Percentiles rank a stretch among this genome's conserved stretches.
phyloP scores from a whole-genome alignment of 306 rosid genomes.

The Quercus variabilis region DNA sequence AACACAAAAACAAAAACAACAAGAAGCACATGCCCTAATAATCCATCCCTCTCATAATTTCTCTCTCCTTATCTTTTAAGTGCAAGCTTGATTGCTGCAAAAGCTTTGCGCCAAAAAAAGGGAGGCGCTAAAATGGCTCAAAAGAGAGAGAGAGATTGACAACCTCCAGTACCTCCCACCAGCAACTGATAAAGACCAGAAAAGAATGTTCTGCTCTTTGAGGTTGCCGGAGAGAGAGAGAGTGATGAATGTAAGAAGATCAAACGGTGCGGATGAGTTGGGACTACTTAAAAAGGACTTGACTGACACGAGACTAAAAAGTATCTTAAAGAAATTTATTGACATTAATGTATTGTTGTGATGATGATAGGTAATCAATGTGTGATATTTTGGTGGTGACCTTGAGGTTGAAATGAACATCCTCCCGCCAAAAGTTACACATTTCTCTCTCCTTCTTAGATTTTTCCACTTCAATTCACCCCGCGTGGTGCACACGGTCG shows the following conservation, averaged over 20 bases:
- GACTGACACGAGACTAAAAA: constrained; percentile 13
- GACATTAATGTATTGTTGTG: not conserved
- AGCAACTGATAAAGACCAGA: constrained; percentile 66
- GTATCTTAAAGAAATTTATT: not conserved
- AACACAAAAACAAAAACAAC: constrained; percentile 24
- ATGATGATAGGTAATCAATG: constrained; percentile 31
- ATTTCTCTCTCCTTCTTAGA: not conserved
- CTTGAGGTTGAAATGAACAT: constrained; percentile 14
- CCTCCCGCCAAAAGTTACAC: constrained; percentile 18
- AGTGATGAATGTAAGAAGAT: constrained; percentile 6
- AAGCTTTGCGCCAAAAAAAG: constrained; percentile 58
- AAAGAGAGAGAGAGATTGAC: constrained; percentile 42
- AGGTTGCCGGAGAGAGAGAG: constrained; percentile 27
- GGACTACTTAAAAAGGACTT: constrained; percentile 22
- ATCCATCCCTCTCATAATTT: constrained; percentile 38
- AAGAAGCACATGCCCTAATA: constrained; percentile 53
- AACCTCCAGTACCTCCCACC: constrained; percentile 53
- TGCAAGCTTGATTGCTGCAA: constrained; percentile 80
- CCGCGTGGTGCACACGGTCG: constrained; percentile 41
- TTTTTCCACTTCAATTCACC: constrained; percentile 7
- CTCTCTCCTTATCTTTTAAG: constrained; percentile 59
- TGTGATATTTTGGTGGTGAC: constrained; percentile 29
- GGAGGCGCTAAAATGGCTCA: constrained; percentile 69
- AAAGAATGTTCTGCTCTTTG: constrained; percentile 23
- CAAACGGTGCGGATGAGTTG: constrained; percentile 38